Percentiles rank a stretch among this genome's conserved stretches.
Evolutionary conservation across 1,284 basidiomycete species (phyloP).

Genomic region (Ganoderma sp.): DNA sequence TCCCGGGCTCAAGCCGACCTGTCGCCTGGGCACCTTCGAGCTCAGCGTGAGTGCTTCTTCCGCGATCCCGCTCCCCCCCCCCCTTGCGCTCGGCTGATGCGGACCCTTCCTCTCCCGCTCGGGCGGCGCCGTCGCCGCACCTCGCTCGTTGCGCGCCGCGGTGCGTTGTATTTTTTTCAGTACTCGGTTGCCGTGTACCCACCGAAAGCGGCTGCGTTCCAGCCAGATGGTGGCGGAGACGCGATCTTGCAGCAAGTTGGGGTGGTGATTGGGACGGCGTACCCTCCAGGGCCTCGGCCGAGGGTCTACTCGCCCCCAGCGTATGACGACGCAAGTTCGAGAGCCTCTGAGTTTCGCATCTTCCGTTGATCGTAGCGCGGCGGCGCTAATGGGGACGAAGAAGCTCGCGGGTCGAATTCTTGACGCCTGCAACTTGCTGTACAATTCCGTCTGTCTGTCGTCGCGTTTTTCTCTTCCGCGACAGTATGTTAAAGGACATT

Average conservation of each 20-base stretch:
- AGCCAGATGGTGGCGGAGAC: constrained; percentile 20
- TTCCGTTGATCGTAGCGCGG: constrained; percentile 25
- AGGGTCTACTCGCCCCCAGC: constrained; percentile 30
- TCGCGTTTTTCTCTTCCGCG: neutral
- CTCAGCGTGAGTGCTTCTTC: constrained; percentile 30
- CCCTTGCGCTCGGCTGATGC: neutral
- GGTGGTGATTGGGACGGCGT: constrained; percentile 29
- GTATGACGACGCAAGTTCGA: constrained; percentile 32
- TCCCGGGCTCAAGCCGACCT: constrained; percentile 30
- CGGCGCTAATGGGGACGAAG: constrained; percentile 1
- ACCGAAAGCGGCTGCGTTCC: constrained; percentile 31
- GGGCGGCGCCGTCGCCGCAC: neutral
- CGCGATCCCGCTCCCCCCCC: neutral
- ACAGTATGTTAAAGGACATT: neutral
- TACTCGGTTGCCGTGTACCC: constrained; percentile 28
- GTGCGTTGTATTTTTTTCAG: constrained; percentile 10
- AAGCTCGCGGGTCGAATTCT: neutral
- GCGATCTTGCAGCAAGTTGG: constrained; percentile 23
- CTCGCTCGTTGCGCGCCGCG: neutral
- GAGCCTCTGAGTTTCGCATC: constrained; percentile 25
- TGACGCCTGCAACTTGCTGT: neutral
- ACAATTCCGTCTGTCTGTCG: neutral
- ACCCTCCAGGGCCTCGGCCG: constrained; percentile 30
- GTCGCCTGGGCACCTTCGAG: constrained; percentile 33
- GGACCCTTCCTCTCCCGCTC: neutral